Evolutionary conservation across 140 eudicot genomes (phyloP).

Genomic region (Cichorium intybus): DNA sequence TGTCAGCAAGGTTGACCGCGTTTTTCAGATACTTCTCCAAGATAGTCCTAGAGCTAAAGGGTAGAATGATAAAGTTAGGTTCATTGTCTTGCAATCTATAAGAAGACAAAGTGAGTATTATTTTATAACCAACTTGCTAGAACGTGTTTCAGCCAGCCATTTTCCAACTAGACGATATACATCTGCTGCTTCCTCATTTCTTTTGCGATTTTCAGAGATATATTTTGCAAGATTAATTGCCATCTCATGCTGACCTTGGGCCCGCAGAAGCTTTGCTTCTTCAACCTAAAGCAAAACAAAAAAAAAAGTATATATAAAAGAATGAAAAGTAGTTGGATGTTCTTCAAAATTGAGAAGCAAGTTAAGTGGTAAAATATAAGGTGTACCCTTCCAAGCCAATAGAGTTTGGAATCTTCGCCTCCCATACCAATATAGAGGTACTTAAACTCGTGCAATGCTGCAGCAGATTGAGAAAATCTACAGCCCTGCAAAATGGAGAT

Average conservation of each 20-base stretch:
- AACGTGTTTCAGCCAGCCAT: constrained; percentile 97
- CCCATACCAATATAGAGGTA: constrained; percentile 56
- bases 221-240: constrained; percentile 90
- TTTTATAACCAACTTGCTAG: constrained; percentile 82
- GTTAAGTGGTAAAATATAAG: not conserved
- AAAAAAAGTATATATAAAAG: not conserved
- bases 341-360: constrained; percentile 1
- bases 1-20: constrained; percentile 77
- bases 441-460: constrained; percentile 87
- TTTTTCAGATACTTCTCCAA: constrained; percentile 88
- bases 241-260: constrained; percentile 96
- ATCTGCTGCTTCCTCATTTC: constrained; percentile 62
- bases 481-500: constrained; percentile 51
- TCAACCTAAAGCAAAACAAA: constrained; percentile 53
- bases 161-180: constrained; percentile 95
- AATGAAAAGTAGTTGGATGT: not conserved
- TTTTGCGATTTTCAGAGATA: constrained; percentile 56
- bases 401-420: constrained; percentile 56
- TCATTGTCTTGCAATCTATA: not conserved
- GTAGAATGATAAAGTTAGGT: constrained; percentile 3
- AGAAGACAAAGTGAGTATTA: not conserved
- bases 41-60: constrained; percentile 88
- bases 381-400: constrained; percentile 93
- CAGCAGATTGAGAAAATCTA: constrained; percentile 91
- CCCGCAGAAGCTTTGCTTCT: constrained; percentile 96